Evolutionary conservation across 2,329 filamentous ascomycete genomes (phyloP).

Genomic region (Colletotrichum scovillei): DNA sequence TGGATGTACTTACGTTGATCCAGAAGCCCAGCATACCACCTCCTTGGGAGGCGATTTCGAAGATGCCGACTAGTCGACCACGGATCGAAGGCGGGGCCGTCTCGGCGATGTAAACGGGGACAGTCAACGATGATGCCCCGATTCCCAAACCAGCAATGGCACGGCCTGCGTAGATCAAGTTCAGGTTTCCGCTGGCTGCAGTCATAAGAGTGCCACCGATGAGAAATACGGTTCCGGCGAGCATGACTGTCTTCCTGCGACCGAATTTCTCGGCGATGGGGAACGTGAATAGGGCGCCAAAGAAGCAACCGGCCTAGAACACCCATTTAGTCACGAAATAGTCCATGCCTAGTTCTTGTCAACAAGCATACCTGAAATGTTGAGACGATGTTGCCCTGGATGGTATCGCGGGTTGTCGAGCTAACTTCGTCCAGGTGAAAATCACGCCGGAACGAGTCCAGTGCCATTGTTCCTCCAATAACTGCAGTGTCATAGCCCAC

Average conservation of each 20-base stretch:
- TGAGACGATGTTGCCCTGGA: conserved; percentile 46
- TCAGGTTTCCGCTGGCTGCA: conserved; percentile 45
- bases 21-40: conserved; percentile 58
- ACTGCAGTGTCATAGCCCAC: conserved; percentile 52
- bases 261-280: conserved; percentile 60
- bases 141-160: conserved; percentile 64
- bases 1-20: conserved; percentile 42
- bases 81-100: conserved; percentile 61
- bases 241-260: conserved; percentile 57
- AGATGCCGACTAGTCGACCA: conserved; percentile 63
- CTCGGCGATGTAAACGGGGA: conserved; percentile 56
- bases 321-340: conserved; percentile 38
- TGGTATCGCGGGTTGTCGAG: conserved; percentile 44
- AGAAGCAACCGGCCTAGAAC: conserved; percentile 53
- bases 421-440: conserved; percentile 44
- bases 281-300: conserved; percentile 53
- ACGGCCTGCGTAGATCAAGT: conserved; percentile 58
- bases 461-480: conserved; percentile 52
- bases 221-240: conserved; percentile 55
- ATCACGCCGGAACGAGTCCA: conserved; percentile 50
- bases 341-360: too few species aligned
- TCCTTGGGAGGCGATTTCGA: conserved; percentile 59
- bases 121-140: conserved; percentile 60
- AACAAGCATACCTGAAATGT: conserved; percentile 26
- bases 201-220: conserved; percentile 50